phyloP scores from a whole-genome alignment of 805 yeast species.

The Starmerella apicola region DNA sequence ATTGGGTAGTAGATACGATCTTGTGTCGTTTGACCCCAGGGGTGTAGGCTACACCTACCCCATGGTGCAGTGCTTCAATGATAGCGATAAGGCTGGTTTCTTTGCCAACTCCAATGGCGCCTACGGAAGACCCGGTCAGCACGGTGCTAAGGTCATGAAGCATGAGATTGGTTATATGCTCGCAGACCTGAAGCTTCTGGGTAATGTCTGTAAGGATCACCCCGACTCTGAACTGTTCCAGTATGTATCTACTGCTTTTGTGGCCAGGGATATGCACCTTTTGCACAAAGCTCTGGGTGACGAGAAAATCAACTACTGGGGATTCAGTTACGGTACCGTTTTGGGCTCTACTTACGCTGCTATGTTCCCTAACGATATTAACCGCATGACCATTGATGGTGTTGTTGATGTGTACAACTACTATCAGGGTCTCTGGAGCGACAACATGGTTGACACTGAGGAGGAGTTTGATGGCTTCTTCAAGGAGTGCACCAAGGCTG shows the following conservation, averaged over 20 bases:
- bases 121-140: slow-evolving; percentile 9
- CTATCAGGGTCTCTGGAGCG: slow-evolving; percentile 17
- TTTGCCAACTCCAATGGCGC: neutral
- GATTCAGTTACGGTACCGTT: slow-evolving; percentile 21
- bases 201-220: slow-evolving; percentile 10
- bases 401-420: slow-evolving; percentile 18
- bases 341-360: slow-evolving; percentile 21
- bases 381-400: slow-evolving; percentile 20
- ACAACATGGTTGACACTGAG: slow-evolving; percentile 16
- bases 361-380: slow-evolving; percentile 18
- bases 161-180: slow-evolving; percentile 12
- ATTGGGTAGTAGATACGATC: slow-evolving; percentile 15
- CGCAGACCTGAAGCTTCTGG: slow-evolving; percentile 9
- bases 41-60: slow-evolving; percentile 20
- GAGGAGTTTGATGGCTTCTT: slow-evolving; percentile 10
- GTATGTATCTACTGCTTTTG: slow-evolving; percentile 18
- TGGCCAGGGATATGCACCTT: slow-evolving; percentile 20
- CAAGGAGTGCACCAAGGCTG: slow-evolving; percentile 8
- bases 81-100: neutral
- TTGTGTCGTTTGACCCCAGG: slow-evolving; percentile 21
- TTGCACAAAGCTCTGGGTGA: slow-evolving; percentile 21
- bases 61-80: slow-evolving; percentile 11
- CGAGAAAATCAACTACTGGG: slow-evolving; percentile 22
- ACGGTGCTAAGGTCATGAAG: neutral
- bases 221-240: slow-evolving; percentile 9